A percentile compares a stretch with the other conserved stretches of the same genome.
Conservation (phyloP, 495 filamentous ascomycete species). For the Penicillium odoratum region DNA sequence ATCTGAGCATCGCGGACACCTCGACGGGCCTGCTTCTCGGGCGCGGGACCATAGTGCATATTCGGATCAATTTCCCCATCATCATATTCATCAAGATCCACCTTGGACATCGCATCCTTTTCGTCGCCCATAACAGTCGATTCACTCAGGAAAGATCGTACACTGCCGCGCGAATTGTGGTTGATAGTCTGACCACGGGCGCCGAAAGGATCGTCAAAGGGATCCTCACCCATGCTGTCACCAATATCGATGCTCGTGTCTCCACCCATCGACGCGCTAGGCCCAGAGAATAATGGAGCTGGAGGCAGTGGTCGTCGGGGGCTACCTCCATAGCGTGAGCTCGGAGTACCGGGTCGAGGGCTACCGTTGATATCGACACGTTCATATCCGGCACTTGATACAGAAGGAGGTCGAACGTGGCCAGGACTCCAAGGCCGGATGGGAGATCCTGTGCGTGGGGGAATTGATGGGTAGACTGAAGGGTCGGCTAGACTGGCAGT, state of each 20-base stretch:
- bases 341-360: constrained; percentile 86
- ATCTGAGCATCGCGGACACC: constrained; percentile 83
- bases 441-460: constrained; percentile 54
- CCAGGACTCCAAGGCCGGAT: constrained; percentile 74
- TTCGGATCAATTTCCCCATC: constrained; percentile 42
- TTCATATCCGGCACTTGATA: constrained; percentile 70
- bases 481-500: constrained; percentile 40
- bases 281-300: constrained; percentile 74
- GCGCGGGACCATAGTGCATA: constrained; percentile 82
- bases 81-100: constrained; percentile 48
- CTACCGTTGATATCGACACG: constrained; percentile 85
- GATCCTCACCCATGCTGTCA: constrained; percentile 62
- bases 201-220: constrained; percentile 66
- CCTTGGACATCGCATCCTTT: constrained; percentile 41
- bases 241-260: constrained; percentile 52
- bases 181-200: constrained; percentile 54
- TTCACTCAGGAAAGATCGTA: constrained; percentile 64
- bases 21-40: constrained; percentile 79
- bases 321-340: constrained; percentile 81
- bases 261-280: constrained; percentile 27
- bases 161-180: constrained; percentile 43
- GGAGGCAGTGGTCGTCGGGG: constrained; percentile 86
- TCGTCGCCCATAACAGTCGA: constrained; percentile 64
- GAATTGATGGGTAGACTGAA: constrained; percentile 47
- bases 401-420: constrained; percentile 51